phyloP scores from a whole-genome alignment of 768 basidiomycete genomes.

The Tephrocybe sp. region DNA sequence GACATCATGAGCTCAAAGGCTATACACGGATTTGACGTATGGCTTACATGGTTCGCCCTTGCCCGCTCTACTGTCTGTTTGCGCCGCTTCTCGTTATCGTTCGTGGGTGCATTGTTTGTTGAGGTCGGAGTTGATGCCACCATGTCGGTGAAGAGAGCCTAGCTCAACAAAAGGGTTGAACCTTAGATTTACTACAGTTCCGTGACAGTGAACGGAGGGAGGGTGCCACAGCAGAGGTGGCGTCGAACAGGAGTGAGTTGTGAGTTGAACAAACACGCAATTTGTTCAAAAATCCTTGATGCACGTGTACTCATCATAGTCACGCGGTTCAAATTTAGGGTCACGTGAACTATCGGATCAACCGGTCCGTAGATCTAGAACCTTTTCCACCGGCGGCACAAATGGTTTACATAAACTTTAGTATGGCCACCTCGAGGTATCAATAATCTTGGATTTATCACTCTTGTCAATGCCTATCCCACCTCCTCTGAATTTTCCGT shows the following conservation, averaged over 20 bases:
- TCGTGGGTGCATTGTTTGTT: constrained; percentile 22
- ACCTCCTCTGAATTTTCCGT: constrained; percentile 84
- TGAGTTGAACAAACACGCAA: constrained; percentile 13
- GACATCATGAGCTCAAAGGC: constrained; percentile 1
- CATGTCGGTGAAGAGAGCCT: constrained; percentile 21
- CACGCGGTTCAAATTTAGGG: constrained; percentile 16
- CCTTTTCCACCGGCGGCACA: too few relatives aligned
- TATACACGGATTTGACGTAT: not conserved
- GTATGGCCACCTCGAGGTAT: too few relatives aligned
- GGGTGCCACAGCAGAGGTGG: not conserved
- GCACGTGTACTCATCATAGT: constrained; percentile 20
- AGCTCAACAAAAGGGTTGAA: not conserved
- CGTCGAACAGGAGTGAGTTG: constrained; percentile 1
- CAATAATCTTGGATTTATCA: too few relatives aligned
- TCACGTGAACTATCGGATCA: constrained; percentile 16
- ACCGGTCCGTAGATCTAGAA: too few relatives aligned
- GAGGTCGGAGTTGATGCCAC: constrained; percentile 30
- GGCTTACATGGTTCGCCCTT: constrained; percentile 55
- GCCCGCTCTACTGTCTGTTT: constrained; percentile 53
- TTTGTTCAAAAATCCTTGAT: constrained; percentile 14
- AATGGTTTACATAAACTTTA: too few relatives aligned
- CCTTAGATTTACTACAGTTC: not conserved
- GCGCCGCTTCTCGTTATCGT: constrained; percentile 42
- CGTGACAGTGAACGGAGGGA: not conserved
- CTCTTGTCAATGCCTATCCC: constrained; percentile 58